Evolutionary conservation across 306 rosid genomes (phyloP), one percentile per base, ranked within the genome.

Genomic region (Alnus rubra): DNA sequence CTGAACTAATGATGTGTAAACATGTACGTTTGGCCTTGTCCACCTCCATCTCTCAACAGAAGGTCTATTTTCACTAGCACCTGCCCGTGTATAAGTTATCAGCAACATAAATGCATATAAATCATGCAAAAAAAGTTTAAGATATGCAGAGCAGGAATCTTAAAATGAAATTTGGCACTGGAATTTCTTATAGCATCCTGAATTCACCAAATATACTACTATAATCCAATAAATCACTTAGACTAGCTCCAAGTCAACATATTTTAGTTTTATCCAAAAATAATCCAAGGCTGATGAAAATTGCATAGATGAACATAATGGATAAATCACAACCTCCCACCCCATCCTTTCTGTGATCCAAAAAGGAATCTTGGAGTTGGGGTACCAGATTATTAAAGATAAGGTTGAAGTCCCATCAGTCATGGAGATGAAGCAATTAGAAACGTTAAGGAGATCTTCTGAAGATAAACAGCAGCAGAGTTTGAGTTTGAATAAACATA

Each of bases 31-130:
- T 13, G 97, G 98, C 88, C 83, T 89, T 5, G 96, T 84, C 99
- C 99, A 95, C 88, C 78, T 84, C 99, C 98, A 95, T 79, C 85
- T 83, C 87, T 87, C 92, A 77, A 74, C 81, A 77, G 80, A 45
- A 68, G 92, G 44, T 33, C 82, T 92, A 73, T 67, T 85, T 75
- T 85, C 87, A 71, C 71, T 48, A 44, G 78, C 85, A 87, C 81
- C 93, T 92, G 79, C 31, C 80, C 81, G 74, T 52, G 71, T 56
- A 49, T 37, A 77, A n/a, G n/a, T 78, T 31, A 78, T 54, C 55
- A 69, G 63, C 28, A 78, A 72, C 47, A 50, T 52, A 37, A 72
- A 74, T 18, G 69, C 42, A 44, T 33, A 53, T 16, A 44, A 33
- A 19, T 77, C 33, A 33, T 13, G 44, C 70, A 49, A 49, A 69